Base-by-base conservation (phyloP, 2,329 filamentous ascomycete species). In the Talaromyces funiculosus region DNA sequence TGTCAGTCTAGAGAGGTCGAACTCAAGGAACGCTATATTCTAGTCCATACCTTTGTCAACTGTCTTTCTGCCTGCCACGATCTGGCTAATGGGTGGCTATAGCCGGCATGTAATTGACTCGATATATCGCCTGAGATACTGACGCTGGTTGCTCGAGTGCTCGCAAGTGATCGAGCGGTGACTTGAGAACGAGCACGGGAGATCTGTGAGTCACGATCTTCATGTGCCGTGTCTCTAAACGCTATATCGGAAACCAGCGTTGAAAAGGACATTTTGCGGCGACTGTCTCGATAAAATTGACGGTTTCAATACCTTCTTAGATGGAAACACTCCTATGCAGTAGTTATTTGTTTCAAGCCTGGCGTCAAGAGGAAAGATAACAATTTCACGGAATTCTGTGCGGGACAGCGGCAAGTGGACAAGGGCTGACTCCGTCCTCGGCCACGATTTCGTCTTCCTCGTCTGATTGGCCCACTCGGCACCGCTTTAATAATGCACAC, bases 31-130 rank as follows among this genome's bases (percentile, higher is more conserved):
- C n/a, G 24, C 16, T 31, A 6, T 20, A 31, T n/a, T 26, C 33
- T 9, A 53, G 42, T 60, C 69, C 80, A 60, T 67, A 90, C 90
- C 86, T 93, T 93, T 64, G 90, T 93, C 73, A 94, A 81, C 77
- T 93, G 90, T 66, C 89, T 84, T 78, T 93, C 90, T 35, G 89
- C 86, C 75, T 94, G 90, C 90, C 90, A 94, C 68, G 87, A 83
- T 66, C 90, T 83, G 61, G 88, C 87, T 60, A 94, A 81, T 51
- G 90, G 89, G 69, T 94, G 90, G 68, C 86, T 87, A 75, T 93
- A 93, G 61, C 90, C 90, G 57, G 89, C 88, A 71, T 94, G 90
- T 43, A 93, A 82, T 75, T 93, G 90, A 74, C 89, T 92, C 14
- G 87, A 88, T 66, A 94, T 92, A 69, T 92, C 89, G 6, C 79